These are phyloP conservation scores for Zizania palustris DNA, from an alignment of 202 grass and related monocot genomes.

Conservation along the genomic window DNA sequence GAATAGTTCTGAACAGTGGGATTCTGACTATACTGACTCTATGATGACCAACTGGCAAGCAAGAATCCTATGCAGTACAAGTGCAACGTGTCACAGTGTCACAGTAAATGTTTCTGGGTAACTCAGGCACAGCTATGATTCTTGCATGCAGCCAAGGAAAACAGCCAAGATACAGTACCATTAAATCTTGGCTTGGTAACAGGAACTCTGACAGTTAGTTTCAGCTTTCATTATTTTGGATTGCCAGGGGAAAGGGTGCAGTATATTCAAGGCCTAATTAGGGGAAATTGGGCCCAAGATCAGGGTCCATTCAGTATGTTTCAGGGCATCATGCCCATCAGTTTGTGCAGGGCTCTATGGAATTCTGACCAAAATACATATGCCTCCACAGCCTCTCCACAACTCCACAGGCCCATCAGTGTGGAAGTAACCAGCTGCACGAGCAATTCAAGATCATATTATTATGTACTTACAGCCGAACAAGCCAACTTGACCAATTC, in stretches of 20 bases:
- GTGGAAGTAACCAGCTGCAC: too few species aligned
- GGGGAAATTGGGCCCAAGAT: too few species aligned
- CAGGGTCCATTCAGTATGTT: too few species aligned
- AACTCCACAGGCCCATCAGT: too few species aligned
- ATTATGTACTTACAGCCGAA: too few species aligned
- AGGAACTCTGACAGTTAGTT: not conserved
- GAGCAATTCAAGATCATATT: too few species aligned
- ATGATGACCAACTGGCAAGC: constrained; percentile 13
- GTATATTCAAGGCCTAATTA: not conserved
- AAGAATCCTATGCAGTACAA: constrained; percentile 34
- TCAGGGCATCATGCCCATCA: too few species aligned
- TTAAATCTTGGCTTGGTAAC: not conserved
- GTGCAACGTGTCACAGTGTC: not conserved
- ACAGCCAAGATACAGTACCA: not conserved
- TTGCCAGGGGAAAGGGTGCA: not conserved
- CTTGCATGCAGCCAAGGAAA: not conserved
- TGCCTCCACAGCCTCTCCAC: too few species aligned
- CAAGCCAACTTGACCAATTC: too few species aligned
- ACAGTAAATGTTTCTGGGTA: not conserved
- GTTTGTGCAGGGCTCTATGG: too few species aligned
- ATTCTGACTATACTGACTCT: not conserved
- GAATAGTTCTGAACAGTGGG: not conserved
- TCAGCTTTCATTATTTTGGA: not conserved
- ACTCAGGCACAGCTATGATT: not conserved
- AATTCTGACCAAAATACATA: too few species aligned